Evolutionary conservation across 345 rosid genomes (phyloP).

Genomic region (Sonneratia caseolaris): DNA sequence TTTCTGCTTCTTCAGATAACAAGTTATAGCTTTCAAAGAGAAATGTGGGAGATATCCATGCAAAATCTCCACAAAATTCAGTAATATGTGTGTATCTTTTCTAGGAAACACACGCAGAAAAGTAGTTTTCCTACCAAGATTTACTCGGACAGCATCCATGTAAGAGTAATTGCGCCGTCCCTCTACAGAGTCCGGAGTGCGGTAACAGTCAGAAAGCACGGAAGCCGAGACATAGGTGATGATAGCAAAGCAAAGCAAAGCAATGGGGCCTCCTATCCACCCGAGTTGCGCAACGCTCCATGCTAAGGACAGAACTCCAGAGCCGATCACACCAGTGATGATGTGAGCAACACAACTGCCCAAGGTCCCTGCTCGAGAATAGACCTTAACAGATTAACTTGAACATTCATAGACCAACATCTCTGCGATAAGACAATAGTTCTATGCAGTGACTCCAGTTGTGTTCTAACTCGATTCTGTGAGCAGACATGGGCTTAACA

Average conservation of each 20-base stretch:
- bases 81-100: no score
- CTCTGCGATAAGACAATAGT: neutral
- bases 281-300: conserved; percentile 64
- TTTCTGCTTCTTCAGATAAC: no score
- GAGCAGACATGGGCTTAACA: no score
- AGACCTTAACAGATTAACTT: neutral
- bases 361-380: conserved; percentile 34
- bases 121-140: conserved; percentile 26
- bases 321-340: conserved; percentile 41
- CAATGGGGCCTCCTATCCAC: conserved; percentile 56
- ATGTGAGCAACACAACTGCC: conserved; percentile 41
- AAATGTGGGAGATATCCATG: neutral
- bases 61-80: no score
- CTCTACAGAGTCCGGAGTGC: conserved; percentile 29
- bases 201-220: conserved; percentile 49
- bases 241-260: conserved; percentile 38
- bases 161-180: conserved; percentile 34
- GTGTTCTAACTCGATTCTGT: neutral
- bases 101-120: neutral
- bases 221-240: conserved; percentile 36
- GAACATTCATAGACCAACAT: neutral
- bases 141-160: conserved; percentile 34
- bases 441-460: neutral
- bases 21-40: neutral
- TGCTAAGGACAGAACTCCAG: conserved; percentile 50